Percentiles rank a stretch among this genome's conserved stretches.
Conservation (phyloP, 495 filamentous ascomycete genomes). For the Evansstolkia leycettana region DNA sequence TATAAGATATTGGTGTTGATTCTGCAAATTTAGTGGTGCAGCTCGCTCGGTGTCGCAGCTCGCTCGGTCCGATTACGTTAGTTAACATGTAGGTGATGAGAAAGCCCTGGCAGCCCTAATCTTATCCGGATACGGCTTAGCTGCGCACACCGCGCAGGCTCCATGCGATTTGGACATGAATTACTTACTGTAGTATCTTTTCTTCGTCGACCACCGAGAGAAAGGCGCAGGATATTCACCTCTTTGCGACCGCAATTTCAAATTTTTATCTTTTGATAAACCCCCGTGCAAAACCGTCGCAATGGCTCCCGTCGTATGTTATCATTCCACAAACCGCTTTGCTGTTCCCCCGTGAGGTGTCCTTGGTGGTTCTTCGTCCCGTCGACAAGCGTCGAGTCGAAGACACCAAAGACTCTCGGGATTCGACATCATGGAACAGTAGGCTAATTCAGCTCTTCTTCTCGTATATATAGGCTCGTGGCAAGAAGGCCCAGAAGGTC, state of each 20-base stretch:
- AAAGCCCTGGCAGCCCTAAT: conserved; percentile 12
- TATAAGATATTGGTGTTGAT: too few species aligned
- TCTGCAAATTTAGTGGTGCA: too few species aligned
- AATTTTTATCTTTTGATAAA: conserved; percentile 12
- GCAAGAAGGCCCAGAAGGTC: conserved; percentile 53
- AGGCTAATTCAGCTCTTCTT: conserved; percentile 8
- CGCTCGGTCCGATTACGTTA: too few species aligned
- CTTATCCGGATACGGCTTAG: conserved; percentile 15
- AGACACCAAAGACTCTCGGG: conserved; percentile 4
- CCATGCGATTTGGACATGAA: conserved; percentile 1
- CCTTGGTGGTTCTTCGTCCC: conserved; percentile 6
- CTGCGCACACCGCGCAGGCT: conserved; percentile 11
- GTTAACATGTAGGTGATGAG: too few species aligned
- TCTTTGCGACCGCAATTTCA: conserved; percentile 43
- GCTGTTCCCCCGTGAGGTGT: conserved; percentile 49
- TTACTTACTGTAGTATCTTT: too few species aligned
- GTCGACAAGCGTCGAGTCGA: neutral
- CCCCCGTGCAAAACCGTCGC: conserved; percentile 20
- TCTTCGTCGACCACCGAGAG: conserved; percentile 15
- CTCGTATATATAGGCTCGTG: conserved; percentile 31
- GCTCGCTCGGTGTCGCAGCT: too few species aligned
- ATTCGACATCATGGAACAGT: conserved; percentile 44
- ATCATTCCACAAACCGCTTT: conserved; percentile 58
- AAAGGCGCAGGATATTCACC: conserved; percentile 46
- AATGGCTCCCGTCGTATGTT: conserved; percentile 66